A percentile compares a stretch with the other conserved stretches of the same genome.
These are phyloP conservation scores for Termitomyces sp. DNA, from an alignment of 768 basidiomycete species.

Conservation along the genomic window DNA sequence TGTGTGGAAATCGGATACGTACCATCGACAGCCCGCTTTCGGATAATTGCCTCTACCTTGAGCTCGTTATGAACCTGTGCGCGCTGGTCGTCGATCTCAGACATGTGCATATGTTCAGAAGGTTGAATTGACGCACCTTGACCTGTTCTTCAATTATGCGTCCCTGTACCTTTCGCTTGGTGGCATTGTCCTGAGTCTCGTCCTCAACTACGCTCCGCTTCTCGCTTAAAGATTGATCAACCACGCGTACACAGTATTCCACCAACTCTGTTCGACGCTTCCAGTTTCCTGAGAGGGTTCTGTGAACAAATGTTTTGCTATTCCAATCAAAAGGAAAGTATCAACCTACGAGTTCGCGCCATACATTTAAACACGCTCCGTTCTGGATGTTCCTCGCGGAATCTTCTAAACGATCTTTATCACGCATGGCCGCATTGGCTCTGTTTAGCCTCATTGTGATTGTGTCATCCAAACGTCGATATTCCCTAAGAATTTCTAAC, in stretches of 20 bases:
- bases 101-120: neutral
- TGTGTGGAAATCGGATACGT: constrained; percentile 16
- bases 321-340: constrained; percentile 14
- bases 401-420: constrained; percentile 52
- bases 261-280: constrained; percentile 68
- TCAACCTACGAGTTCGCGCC: constrained; percentile 77
- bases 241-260: constrained; percentile 66
- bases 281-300: constrained; percentile 48
- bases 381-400: constrained; percentile 53
- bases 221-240: constrained; percentile 58
- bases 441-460: constrained; percentile 80
- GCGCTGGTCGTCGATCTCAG: constrained; percentile 34
- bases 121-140: constrained; percentile 38
- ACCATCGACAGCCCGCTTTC: constrained; percentile 69
- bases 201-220: constrained; percentile 42
- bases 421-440: constrained; percentile 69
- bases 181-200: constrained; percentile 35
- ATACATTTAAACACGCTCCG: constrained; percentile 68
- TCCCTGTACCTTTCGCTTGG: constrained; percentile 47
- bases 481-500: constrained; percentile 75
- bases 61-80: constrained; percentile 75
- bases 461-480: constrained; percentile 73
- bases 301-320: constrained; percentile 12
- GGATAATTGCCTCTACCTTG: constrained; percentile 65
- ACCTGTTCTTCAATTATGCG: constrained; percentile 62